A percentile compares a stretch with the other conserved stretches of the same genome.
These are phyloP conservation scores for Aureobasidium sp. DNA, from an alignment of 2,329 filamentous ascomycete species.

Conservation along the genomic window DNA sequence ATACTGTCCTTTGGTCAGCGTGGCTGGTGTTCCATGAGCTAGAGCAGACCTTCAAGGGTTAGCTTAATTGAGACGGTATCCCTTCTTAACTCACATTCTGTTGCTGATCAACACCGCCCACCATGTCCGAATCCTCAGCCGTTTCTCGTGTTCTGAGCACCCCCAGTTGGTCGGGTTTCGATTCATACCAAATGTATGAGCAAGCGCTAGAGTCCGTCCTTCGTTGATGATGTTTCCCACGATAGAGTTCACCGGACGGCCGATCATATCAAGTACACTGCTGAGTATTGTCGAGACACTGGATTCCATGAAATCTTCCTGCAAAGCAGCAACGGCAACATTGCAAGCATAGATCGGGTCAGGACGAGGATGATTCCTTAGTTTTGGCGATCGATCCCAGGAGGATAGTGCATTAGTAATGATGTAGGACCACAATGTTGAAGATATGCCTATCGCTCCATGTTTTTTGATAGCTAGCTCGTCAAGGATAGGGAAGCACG, in stretches of 20 bases:
- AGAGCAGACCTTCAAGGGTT: slow-evolving; percentile 38
- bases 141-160: slow-evolving; percentile 41
- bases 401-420: neutral
- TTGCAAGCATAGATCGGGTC: slow-evolving; percentile 33
- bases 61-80: neutral
- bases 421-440: neutral
- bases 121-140: slow-evolving; percentile 44
- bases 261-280: slow-evolving; percentile 32
- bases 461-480: slow-evolving; percentile 15
- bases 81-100: neutral
- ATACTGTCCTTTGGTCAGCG: slow-evolving; percentile 45
- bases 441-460: neutral
- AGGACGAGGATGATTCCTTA: slow-evolving; percentile 18
- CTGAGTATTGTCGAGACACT: slow-evolving; percentile 31
- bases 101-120: slow-evolving; percentile 51
- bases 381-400: neutral
- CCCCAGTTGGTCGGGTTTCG: slow-evolving; percentile 47
- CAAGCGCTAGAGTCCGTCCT: slow-evolving; percentile 44
- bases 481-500: slow-evolving; percentile 32
- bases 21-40: slow-evolving; percentile 47
- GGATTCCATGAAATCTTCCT: slow-evolving; percentile 36
- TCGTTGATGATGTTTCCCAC: slow-evolving; percentile 44
- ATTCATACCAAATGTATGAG: slow-evolving; percentile 48
- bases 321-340: slow-evolving; percentile 31
- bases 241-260: slow-evolving; percentile 27